phyloP scores from a whole-genome alignment of 2,329 filamentous ascomycete genomes.

The Myriosclerotinia scirpicola region DNA sequence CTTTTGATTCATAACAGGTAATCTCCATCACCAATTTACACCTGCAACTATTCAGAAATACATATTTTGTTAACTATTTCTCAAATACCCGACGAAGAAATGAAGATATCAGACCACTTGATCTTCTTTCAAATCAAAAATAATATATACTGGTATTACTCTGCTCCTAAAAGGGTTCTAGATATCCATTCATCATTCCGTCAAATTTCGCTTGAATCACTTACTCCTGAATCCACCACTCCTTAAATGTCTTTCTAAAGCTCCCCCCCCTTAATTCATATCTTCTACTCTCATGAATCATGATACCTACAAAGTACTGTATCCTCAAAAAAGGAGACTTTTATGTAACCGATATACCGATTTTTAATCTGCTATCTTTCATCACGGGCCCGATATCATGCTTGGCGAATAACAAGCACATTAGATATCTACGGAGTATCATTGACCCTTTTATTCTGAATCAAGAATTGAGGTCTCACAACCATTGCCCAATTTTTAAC shows the following conservation, averaged over 20 bases:
- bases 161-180: background rate
- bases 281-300: background rate
- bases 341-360: background rate
- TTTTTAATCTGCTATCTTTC: background rate
- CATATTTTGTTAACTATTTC: too few relatives aligned
- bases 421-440: too few relatives aligned
- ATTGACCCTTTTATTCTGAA: background rate
- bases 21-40: too few relatives aligned
- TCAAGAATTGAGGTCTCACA: conserved; percentile 3
- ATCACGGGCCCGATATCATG: background rate
- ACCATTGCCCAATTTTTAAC: conserved; percentile 1
- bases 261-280: background rate
- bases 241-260: background rate
- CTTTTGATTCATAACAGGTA: too few relatives aligned
- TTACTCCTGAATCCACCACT: background rate
- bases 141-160: too few relatives aligned
- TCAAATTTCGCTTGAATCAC: conserved; percentile 14
- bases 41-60: too few relatives aligned
- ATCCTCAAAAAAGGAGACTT: background rate
- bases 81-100: too few relatives aligned
- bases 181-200: background rate
- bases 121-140: too few relatives aligned
- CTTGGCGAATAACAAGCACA: background rate
- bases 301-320: too few relatives aligned
- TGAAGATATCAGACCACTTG: too few relatives aligned